A percentile compares a stretch with the other conserved stretches of the same genome.
These are phyloP conservation scores for Vicia villosa DNA, from an alignment of 306 rosid species.

Conservation along the genomic window DNA sequence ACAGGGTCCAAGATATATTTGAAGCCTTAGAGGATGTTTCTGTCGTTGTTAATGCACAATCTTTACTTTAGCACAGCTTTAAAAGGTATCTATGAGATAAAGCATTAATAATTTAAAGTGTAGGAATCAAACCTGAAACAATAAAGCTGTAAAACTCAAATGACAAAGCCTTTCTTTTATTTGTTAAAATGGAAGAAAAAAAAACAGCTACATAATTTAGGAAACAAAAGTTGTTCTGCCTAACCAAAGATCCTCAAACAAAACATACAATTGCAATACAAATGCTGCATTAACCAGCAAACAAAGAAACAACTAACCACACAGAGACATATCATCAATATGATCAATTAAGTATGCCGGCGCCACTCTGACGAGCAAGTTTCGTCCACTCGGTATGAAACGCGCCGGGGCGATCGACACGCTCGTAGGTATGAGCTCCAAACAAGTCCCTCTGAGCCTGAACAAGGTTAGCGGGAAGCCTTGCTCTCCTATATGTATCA, in stretches of 20 bases:
- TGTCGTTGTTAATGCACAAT: constrained; percentile 13
- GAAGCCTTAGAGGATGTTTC: constrained; percentile 19
- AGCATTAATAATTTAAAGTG: constrained; percentile 14
- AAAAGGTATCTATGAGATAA: constrained; percentile 5
- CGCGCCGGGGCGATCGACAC: constrained; percentile 80
- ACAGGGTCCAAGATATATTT: neutral
- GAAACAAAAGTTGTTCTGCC: constrained; percentile 45
- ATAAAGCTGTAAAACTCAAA: constrained; percentile 32
- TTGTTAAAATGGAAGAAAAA: constrained; percentile 46
- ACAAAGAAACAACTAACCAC: constrained; percentile 36
- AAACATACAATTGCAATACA: constrained; percentile 44
- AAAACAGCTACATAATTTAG: constrained; percentile 35
- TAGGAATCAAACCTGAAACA: constrained; percentile 21
- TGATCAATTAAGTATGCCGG: constrained; percentile 55
- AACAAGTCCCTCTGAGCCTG: constrained; percentile 97
- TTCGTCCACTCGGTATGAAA: constrained; percentile 95
- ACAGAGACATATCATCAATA: constrained; percentile 34
- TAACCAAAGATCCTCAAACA: constrained; percentile 46
- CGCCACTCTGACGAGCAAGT: constrained; percentile 62
- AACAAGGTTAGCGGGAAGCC: constrained; percentile 95
- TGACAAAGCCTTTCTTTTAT: constrained; percentile 55
- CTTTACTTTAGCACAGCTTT: neutral
- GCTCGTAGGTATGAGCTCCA: constrained; percentile 93
- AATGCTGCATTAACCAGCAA: constrained; percentile 33
- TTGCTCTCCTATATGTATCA: constrained; percentile 79